Percentiles rank a stretch among this genome's conserved stretches.
Conservation (phyloP, 768 basidiomycete genomes). For the Fibroporia radiculosa region DNA sequence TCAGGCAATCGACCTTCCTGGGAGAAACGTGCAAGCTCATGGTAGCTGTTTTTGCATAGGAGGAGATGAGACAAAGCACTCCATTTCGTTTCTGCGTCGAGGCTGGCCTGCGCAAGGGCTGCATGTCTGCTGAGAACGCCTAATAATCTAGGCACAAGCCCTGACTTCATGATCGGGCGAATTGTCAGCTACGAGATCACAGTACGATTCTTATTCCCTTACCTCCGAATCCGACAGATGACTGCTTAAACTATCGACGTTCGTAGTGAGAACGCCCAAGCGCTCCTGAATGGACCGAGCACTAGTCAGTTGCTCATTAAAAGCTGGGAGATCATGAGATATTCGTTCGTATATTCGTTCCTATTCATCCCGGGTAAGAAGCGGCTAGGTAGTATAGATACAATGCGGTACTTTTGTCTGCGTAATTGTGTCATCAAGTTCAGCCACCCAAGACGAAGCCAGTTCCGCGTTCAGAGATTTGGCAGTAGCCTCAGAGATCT, state of each 20-base stretch:
- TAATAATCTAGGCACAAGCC: constrained; percentile 57
- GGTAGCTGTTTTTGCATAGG: constrained; percentile 41
- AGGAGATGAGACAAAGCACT: constrained; percentile 49
- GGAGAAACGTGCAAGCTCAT: constrained; percentile 37
- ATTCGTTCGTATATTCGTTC: constrained; percentile 68
- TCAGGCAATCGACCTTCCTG: constrained; percentile 55
- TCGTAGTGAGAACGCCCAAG: constrained; percentile 38
- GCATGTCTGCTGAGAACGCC: constrained; percentile 50
- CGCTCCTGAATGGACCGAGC: constrained; percentile 61
- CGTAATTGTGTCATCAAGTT: constrained; percentile 65
- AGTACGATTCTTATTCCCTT: too few relatives aligned
- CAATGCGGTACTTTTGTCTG: constrained; percentile 53
- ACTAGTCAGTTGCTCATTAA: constrained; percentile 54
- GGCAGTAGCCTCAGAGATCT: constrained; percentile 54
- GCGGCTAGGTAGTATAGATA: not conserved
- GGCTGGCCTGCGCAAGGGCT: constrained; percentile 51
- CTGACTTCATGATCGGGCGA: constrained; percentile 40
- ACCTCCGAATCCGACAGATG: constrained; percentile 58
- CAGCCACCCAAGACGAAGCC: constrained; percentile 61
- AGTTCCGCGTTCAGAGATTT: constrained; percentile 51
- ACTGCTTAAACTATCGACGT: constrained; percentile 44
- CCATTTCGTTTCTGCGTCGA: constrained; percentile 44
- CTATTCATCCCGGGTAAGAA: constrained; percentile 27
- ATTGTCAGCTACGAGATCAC: not conserved
- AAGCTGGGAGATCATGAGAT: constrained; percentile 50